phyloP scores from a whole-genome alignment of 2,329 filamentous ascomycete genomes.

The Alternaria metachromatica region DNA sequence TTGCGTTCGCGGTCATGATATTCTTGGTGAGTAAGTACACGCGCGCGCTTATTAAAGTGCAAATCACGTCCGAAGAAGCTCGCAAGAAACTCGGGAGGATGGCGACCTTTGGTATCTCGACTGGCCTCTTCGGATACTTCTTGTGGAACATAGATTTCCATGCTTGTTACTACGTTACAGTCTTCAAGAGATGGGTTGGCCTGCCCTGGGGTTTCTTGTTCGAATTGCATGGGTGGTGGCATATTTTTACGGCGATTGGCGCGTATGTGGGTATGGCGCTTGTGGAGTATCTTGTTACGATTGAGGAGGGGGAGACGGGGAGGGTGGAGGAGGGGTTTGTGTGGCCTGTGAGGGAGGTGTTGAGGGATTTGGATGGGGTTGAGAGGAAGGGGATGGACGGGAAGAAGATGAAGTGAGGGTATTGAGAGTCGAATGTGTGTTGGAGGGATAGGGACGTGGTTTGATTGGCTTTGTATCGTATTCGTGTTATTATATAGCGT shows the following conservation, averaged over 20 bases:
- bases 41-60: constrained; percentile 34
- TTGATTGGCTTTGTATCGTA: not conserved
- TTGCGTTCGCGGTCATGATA: constrained; percentile 52
- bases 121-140: constrained; percentile 58
- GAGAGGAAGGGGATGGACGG: constrained; percentile 13
- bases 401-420: constrained; percentile 19
- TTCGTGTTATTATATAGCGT: not conserved
- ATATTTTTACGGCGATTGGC: constrained; percentile 64
- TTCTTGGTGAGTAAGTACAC: constrained; percentile 45
- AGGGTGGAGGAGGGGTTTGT: constrained; percentile 44
- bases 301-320: constrained; percentile 35
- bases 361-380: constrained; percentile 36
- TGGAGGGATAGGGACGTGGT: too few species aligned
- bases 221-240: constrained; percentile 71
- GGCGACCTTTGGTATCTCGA: constrained; percentile 44
- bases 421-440: not conserved
- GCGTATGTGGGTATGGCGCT: constrained; percentile 54
- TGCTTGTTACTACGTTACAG: constrained; percentile 58
- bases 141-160: constrained; percentile 66
- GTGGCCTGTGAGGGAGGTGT: constrained; percentile 43
- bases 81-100: constrained; percentile 31
- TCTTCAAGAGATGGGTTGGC: constrained; percentile 55
- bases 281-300: constrained; percentile 46
- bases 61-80: constrained; percentile 30
- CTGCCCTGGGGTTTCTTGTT: constrained; percentile 63